Percentiles rank a stretch among this genome's conserved stretches.
These are phyloP conservation scores for Physcomitrellopsis africana DNA, from an alignment of 225 moss, liverwort and hornwort genomes.

Conservation along the genomic window DNA sequence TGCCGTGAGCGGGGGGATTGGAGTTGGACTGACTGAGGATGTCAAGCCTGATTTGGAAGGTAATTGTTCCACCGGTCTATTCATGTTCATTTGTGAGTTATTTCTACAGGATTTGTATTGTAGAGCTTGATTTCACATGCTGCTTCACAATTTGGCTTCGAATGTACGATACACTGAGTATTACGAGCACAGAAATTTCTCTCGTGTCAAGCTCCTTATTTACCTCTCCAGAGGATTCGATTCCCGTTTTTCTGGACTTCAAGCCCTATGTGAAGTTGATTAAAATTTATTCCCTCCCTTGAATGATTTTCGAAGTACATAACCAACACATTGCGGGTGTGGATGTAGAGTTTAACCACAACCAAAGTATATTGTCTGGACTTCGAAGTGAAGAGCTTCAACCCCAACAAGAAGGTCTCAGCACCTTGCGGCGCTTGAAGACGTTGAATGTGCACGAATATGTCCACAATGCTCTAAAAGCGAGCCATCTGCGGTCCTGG, in stretches of 20 bases:
- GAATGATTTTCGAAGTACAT: not conserved
- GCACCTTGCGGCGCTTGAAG: conserved; percentile 38
- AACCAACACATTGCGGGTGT: not conserved
- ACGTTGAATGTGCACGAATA: conserved; percentile 33
- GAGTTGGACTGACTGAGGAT: not conserved
- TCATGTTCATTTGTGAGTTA: too few species aligned
- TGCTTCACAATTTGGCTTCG: too few species aligned
- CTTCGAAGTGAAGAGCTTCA: conserved; percentile 19
- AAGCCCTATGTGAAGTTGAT: not conserved
- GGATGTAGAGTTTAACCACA: not conserved
- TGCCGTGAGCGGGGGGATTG: not conserved
- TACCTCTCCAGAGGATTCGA: too few species aligned
- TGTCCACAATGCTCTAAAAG: conserved; percentile 37
- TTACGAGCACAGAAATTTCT: too few species aligned
- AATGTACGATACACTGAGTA: too few species aligned
- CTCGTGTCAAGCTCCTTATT: too few species aligned
- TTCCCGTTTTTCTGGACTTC: too few species aligned
- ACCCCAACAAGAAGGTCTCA: conserved; percentile 8
- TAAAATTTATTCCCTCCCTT: not conserved
- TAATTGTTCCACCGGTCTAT: not conserved
- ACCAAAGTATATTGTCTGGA: not conserved
- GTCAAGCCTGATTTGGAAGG: not conserved
- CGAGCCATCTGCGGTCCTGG: conserved; percentile 33
- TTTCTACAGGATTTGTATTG: too few species aligned
- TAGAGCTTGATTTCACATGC: too few species aligned